Evolutionary conservation across 2,329 filamentous ascomycete genomes (phyloP).

Genomic region (Exutisphaerella laricina): DNA sequence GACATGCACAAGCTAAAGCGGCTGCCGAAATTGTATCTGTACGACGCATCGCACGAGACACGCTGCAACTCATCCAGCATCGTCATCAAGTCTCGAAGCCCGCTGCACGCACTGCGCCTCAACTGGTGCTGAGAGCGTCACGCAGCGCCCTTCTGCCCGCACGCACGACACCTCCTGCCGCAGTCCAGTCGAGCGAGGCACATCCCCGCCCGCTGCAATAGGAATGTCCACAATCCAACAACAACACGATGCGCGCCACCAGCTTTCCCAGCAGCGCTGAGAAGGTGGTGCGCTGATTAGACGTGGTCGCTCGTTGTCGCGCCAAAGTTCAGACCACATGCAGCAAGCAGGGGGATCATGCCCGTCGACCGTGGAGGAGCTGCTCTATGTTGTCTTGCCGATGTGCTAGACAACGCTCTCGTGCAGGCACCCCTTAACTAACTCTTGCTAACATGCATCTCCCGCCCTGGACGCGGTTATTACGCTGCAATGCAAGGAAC

Average conservation of each 20-base stretch:
- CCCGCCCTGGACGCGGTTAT: conserved; percentile 1
- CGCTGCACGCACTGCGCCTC: no score
- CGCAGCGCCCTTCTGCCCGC: no score
- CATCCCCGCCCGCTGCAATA: no score
- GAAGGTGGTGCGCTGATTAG: conserved; percentile 1
- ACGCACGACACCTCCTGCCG: no score
- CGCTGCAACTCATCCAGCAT: not conserved
- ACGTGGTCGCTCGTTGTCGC: not conserved
- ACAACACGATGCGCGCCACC: no score
- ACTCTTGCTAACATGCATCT: conserved; percentile 1
- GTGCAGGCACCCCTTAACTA: not conserved
- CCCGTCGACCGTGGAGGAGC: not conserved
- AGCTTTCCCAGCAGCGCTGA: not conserved
- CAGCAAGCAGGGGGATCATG: not conserved
- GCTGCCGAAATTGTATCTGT: conserved; percentile 1
- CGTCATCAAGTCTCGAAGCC: not conserved
- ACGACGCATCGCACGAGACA: not conserved
- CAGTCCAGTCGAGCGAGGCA: no score
- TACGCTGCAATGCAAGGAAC: not conserved
- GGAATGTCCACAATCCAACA: no score
- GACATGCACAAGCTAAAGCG: not conserved
- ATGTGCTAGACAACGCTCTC: not conserved
- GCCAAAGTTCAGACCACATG: not conserved
- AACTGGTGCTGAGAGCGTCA: no score
- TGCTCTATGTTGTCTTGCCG: conserved; percentile 3